Percentiles rank a stretch among this genome's conserved stretches.
These are phyloP conservation scores for Xerocomus nothofagi DNA, from an alignment of 1,284 basidiomycete species.

Conservation along the genomic window DNA sequence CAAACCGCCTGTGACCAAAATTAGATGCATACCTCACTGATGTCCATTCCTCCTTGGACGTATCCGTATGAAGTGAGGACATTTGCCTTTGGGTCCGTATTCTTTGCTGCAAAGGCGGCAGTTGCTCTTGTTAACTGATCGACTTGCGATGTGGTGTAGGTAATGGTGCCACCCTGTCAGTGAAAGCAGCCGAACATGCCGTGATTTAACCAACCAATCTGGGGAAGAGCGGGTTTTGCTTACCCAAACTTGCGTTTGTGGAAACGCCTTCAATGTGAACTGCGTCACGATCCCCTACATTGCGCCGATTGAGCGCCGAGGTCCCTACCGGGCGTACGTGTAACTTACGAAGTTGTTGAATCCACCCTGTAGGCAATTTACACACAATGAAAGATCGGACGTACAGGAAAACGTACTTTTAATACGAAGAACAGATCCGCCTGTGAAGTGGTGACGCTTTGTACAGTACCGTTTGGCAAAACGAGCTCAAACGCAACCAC, in stretches of 20 bases:
- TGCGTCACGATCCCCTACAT: conserved; percentile 60
- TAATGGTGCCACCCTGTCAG: conserved; percentile 54
- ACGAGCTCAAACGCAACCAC: conserved; percentile 51
- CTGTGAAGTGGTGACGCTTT: conserved; percentile 40
- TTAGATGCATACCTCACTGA: conserved; percentile 32
- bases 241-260: conserved; percentile 62
- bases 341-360: conserved; percentile 59
- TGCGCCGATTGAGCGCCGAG: neutral
- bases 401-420: conserved; percentile 40
- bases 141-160: conserved; percentile 36
- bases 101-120: conserved; percentile 49
- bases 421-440: conserved; percentile 49
- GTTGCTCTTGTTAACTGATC: conserved; percentile 41
- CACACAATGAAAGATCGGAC: conserved; percentile 47
- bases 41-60: conserved; percentile 18
- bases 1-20: conserved; percentile 1
- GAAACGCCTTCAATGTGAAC: conserved; percentile 53
- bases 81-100: conserved; percentile 60
- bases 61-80: conserved; percentile 58
- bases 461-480: conserved; percentile 46
- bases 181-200: conserved; percentile 4
- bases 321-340: conserved; percentile 1
- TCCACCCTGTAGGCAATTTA: conserved; percentile 45
- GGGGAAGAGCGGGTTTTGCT: conserved; percentile 1
- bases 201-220: neutral